Conservation (phyloP, 371 early-diverging fungal genomes). For the Circinella umbellata region DNA sequence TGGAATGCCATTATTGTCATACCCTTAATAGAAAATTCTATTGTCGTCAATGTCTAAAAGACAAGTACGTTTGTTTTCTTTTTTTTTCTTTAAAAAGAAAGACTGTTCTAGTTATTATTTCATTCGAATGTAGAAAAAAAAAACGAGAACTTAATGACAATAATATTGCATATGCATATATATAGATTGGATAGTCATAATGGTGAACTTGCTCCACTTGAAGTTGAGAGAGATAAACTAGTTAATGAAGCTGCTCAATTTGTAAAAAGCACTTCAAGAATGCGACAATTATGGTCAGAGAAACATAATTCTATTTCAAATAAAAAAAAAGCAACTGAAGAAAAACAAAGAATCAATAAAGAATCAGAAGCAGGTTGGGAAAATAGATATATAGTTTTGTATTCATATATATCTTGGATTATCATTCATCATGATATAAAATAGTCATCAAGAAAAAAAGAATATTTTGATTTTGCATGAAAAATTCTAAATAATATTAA, state of each 20-base stretch:
- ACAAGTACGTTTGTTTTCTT: conserved; percentile 33
- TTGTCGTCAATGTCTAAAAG: conserved; percentile 41
- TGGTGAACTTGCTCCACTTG: conserved; percentile 33
- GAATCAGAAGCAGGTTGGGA: conserved; percentile 45
- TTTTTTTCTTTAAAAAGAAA: not conserved
- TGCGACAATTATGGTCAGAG: conserved; percentile 48
- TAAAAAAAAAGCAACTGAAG: conserved; percentile 32
- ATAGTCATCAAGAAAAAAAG: not conserved
- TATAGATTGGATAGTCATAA: conserved; percentile 50
- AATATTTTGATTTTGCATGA: not conserved
- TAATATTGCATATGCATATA: not conserved
- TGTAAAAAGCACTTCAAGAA: conserved; percentile 35
- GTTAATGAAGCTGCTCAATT: conserved; percentile 44
- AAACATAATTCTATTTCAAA: conserved; percentile 41
- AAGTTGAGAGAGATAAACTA: conserved; percentile 44
- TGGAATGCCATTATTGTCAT: conserved; percentile 50
- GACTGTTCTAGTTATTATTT: not conserved
- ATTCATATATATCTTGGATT: too few species aligned
- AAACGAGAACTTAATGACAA: too few species aligned
- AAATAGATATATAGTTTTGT: too few species aligned
- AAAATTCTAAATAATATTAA: not conserved
- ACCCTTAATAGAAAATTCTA: conserved; percentile 46
- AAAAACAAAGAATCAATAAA: conserved; percentile 24
- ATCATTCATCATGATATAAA: too few species aligned
- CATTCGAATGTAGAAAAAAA: too few species aligned